These are phyloP conservation scores for Graphilbum sp. DNA, from an alignment of 2,329 filamentous ascomycete species.

Conservation along the genomic window DNA sequence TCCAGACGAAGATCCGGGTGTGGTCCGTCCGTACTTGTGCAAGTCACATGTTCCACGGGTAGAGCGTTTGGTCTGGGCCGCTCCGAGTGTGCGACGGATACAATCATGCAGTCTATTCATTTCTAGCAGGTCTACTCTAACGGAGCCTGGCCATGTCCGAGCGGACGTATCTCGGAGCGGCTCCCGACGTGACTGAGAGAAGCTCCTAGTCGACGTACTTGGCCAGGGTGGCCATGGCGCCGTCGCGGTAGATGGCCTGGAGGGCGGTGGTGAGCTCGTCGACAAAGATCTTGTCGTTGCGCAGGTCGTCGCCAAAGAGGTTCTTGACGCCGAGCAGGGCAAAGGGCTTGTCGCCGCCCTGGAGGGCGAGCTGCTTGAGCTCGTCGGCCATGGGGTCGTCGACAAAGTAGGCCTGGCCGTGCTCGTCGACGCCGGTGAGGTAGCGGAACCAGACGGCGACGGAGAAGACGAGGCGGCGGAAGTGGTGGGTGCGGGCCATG, in stretches of 20 bases:
- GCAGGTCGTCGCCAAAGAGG: slow-evolving; percentile 35
- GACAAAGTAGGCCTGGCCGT: slow-evolving; percentile 22
- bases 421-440: slow-evolving; percentile 31
- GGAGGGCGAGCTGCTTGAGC: slow-evolving; percentile 26
- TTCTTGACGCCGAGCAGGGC: slow-evolving; percentile 27
- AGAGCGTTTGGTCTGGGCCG: too few species aligned
- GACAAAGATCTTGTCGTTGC: slow-evolving; percentile 29
- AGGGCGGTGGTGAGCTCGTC: slow-evolving; percentile 28
- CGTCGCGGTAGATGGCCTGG: slow-evolving; percentile 28
- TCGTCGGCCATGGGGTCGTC: slow-evolving; percentile 32
- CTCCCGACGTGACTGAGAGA: too few species aligned
- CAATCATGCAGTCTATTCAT: too few species aligned
- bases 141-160: too few species aligned
- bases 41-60: too few species aligned
- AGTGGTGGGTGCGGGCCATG: slow-evolving; percentile 22
- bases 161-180: too few species aligned
- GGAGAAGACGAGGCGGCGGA: slow-evolving; percentile 31
- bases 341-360: slow-evolving; percentile 23
- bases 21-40: too few species aligned
- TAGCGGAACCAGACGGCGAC: slow-evolving; percentile 34
- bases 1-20: too few species aligned
- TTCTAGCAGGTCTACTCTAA: too few species aligned
- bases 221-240: slow-evolving; percentile 30
- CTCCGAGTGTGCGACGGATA: too few species aligned
- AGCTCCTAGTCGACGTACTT: too few species aligned